Conservation (phyloP, 1,284 basidiomycete species). For the Irpex lacteus region DNA sequence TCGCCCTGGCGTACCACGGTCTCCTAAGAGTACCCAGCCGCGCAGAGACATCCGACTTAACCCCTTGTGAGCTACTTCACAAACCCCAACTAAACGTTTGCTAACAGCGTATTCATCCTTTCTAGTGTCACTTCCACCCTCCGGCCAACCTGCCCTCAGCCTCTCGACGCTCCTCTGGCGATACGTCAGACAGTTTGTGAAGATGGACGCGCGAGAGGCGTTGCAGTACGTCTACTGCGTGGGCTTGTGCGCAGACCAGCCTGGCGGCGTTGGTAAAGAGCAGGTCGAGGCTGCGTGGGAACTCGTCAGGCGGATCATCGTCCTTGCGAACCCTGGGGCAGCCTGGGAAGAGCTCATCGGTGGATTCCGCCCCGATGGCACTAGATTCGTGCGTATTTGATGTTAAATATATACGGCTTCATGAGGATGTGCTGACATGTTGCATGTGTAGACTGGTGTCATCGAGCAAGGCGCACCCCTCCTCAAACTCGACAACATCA, state of each 20-base stretch:
- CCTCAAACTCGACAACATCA: slow-evolving; percentile 69
- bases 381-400: slow-evolving; percentile 62
- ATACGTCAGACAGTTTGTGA: slow-evolving; percentile 89
- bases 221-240: slow-evolving; percentile 95
- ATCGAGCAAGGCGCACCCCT: slow-evolving; percentile 84
- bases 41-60: slow-evolving; percentile 80
- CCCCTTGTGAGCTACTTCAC: slow-evolving; percentile 54
- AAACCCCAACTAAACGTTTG: too few relatives aligned
- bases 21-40: slow-evolving; percentile 81
- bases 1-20: slow-evolving; percentile 93
- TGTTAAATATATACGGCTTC: too few relatives aligned
- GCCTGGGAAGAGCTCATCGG: slow-evolving; percentile 91
- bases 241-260: slow-evolving; percentile 78
- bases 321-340: slow-evolving; percentile 81
- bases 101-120: not conserved
- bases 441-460: slow-evolving; percentile 62
- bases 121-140: slow-evolving; percentile 64
- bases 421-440: not conserved
- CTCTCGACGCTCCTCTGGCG: slow-evolving; percentile 88
- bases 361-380: slow-evolving; percentile 86
- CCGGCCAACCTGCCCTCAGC: slow-evolving; percentile 69
- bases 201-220: slow-evolving; percentile 90
- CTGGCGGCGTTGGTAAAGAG: slow-evolving; percentile 68
- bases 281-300: slow-evolving; percentile 88
- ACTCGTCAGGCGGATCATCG: slow-evolving; percentile 84